These are phyloP conservation scores for Hyparrhenia diplandra DNA, from an alignment of 176 grass and related monocot species.

Conservation along the genomic window DNA sequence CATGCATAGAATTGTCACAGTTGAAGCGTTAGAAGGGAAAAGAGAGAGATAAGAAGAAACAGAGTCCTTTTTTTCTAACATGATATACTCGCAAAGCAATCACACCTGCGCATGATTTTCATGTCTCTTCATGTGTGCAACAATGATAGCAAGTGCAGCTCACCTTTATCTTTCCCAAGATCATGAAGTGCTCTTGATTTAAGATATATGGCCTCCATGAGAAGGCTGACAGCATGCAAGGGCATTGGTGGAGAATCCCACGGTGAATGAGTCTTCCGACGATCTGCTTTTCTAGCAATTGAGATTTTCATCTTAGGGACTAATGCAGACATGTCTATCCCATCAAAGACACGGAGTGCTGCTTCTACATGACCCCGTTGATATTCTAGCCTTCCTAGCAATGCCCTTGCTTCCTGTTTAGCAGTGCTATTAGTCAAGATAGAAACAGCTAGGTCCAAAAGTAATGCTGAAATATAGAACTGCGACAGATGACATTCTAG, in stretches of 20 bases:
- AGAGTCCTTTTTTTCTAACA: slow-evolving; percentile 1
- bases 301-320: slow-evolving; percentile 79
- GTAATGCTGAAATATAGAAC: slow-evolving; percentile 8
- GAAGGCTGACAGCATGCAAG: slow-evolving; percentile 79
- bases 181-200: slow-evolving; percentile 89
- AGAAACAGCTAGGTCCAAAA: background rate
- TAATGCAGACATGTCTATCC: slow-evolving; percentile 74
- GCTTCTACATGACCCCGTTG: slow-evolving; percentile 86
- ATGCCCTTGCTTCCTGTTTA: slow-evolving; percentile 85
- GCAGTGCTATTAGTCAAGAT: slow-evolving; percentile 13
- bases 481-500: background rate
- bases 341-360: slow-evolving; percentile 79
- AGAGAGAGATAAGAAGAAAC: background rate
- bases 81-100: background rate
- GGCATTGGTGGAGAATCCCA: slow-evolving; percentile 70
- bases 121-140: background rate
- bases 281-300: slow-evolving; percentile 68
- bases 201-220: slow-evolving; percentile 82
- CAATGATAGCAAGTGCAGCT: slow-evolving; percentile 2
- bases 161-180: slow-evolving; percentile 93
- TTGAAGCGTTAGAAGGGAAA: slow-evolving; percentile 12
- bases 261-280: slow-evolving; percentile 42
- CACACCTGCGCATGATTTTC: background rate
- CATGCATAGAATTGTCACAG: background rate
- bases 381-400: slow-evolving; percentile 95